Evolutionary conservation across 225 moss, liverwort and hornwort species (phyloP), one percentile per base, ranked within the genome.

Genomic region (Rhytidiadelphus loreus): DNA sequence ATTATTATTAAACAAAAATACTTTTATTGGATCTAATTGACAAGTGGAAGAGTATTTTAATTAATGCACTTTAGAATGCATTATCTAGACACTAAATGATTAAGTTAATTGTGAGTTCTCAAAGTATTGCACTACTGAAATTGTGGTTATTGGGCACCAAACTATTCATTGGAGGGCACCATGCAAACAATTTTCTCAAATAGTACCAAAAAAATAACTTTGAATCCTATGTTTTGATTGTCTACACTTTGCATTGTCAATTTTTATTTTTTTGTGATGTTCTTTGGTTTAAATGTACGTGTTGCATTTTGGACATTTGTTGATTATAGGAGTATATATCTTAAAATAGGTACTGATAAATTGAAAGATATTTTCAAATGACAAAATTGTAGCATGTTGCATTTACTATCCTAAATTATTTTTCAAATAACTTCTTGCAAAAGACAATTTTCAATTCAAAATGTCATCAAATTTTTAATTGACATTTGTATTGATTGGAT

Each of bases 161-260:
- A 5, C 0, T 21, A 0, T 12, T 11, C 4, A 37, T 37, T 13
- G 26, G 11, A 37, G 6, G n/a, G 4, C 6, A 65, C 20, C 2
- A 11, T 13, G 3, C 35, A 66, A 66, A 11, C 11, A 66, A 66
- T n/a, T n/a, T n/a, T n/a, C n/a, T n/a, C n/a, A n/a, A n/a, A n/a
- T n/a, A n/a, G n/a, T n/a, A n/a, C n/a, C n/a, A n/a, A n/a, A n/a
- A n/a, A n/a, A n/a, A n/a, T n/a, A n/a, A n/a, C n/a, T n/a, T n/a
- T n/a, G n/a, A n/a, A n/a, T n/a, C n/a, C 35, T 37, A 63, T 32
- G 7, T 8, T 63, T 63, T 32, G 8, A 32, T 32, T 63, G 14
- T 63, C 8, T 30, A 37, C 6, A n/a, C 21, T 1, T 66, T n/a
- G 4, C 12, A n/a, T 68, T 23, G 23, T 68, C 21, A 21, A 6